A percentile compares a stretch with the other conserved stretches of the same genome.
Evolutionary conservation across 306 rosid genomes (phyloP).

Genomic region (Herpetospermum pedunculosum): DNA sequence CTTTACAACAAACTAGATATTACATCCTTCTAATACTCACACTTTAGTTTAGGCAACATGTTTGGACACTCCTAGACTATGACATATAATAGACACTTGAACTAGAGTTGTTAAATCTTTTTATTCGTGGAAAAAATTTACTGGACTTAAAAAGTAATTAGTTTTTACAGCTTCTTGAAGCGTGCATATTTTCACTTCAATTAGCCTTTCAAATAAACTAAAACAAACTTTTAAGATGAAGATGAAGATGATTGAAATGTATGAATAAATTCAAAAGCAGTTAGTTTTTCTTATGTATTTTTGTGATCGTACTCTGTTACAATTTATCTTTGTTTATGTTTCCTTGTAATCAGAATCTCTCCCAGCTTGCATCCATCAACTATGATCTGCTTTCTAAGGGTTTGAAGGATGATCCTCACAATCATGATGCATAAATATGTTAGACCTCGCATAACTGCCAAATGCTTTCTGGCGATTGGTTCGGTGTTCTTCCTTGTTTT

Average conservation of each 20-base stretch:
- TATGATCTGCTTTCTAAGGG: conserved; percentile 91
- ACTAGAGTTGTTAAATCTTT: background rate
- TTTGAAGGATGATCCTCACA: conserved; percentile 65
- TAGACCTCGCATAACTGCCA: conserved; percentile 12
- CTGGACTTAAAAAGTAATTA: background rate
- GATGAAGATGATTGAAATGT: background rate
- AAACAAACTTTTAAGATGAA: background rate
- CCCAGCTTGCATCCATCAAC: conserved; percentile 99
- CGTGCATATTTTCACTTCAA: background rate
- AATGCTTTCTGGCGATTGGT: conserved; percentile 22
- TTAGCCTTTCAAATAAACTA: background rate
- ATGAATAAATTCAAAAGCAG: background rate
- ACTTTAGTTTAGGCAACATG: background rate
- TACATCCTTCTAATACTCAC: background rate
- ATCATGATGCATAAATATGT: conserved; percentile 38
- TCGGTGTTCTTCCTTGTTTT: conserved; percentile 26
- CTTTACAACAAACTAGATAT: background rate
- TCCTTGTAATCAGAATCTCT: conserved; percentile 70
- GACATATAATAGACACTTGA: background rate
- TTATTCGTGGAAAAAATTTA: background rate
- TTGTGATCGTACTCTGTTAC: background rate
- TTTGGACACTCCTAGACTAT: background rate
- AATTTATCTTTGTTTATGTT: conserved; percentile 5
- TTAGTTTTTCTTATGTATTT: too few relatives aligned
- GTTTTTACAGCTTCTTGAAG: background rate